Evolutionary conservation across 257 asterid species (phyloP).

Genomic region (Linaria vulgaris): DNA sequence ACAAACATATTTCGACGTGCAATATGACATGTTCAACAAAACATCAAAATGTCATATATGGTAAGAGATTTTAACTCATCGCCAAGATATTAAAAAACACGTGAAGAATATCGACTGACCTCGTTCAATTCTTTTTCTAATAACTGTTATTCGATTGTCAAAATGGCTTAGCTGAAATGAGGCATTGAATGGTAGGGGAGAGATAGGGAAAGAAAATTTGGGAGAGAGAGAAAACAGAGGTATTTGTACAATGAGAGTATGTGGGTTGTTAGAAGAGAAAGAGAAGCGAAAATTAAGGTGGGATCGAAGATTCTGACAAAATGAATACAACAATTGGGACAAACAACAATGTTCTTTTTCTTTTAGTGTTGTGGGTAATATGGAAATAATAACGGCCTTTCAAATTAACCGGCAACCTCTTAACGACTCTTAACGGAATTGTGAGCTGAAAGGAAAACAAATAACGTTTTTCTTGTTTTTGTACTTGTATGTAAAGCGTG

Average conservation of each 20-base stretch:
- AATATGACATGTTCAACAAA: too few relatives aligned
- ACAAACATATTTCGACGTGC: too few relatives aligned
- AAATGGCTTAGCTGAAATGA: conserved; percentile 9
- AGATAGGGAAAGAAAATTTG: neutral
- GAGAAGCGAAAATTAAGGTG: conserved; percentile 1
- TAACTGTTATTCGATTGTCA: neutral
- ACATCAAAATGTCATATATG: too few relatives aligned
- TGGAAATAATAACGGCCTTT: neutral
- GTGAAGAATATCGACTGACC: neutral
- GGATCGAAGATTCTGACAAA: neutral
- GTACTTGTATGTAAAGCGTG: too few relatives aligned
- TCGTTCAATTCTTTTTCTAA: neutral
- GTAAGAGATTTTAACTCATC: too few relatives aligned
- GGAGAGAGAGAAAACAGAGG: conserved; percentile 5
- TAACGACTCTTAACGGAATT: neutral
- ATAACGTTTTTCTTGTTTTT: too few relatives aligned
- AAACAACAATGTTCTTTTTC: too few relatives aligned
- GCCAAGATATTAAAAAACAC: too few relatives aligned
- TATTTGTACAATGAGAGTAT: neutral
- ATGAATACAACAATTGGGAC: neutral
- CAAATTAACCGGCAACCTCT: neutral
- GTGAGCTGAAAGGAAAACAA: too few relatives aligned
- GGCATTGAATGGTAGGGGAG: conserved; percentile 20
- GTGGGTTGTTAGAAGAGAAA: neutral
- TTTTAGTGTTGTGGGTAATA: neutral